These are phyloP conservation scores for Exophiala calicioides DNA, from an alignment of 2,329 filamentous ascomycete species.

Conservation along the genomic window DNA sequence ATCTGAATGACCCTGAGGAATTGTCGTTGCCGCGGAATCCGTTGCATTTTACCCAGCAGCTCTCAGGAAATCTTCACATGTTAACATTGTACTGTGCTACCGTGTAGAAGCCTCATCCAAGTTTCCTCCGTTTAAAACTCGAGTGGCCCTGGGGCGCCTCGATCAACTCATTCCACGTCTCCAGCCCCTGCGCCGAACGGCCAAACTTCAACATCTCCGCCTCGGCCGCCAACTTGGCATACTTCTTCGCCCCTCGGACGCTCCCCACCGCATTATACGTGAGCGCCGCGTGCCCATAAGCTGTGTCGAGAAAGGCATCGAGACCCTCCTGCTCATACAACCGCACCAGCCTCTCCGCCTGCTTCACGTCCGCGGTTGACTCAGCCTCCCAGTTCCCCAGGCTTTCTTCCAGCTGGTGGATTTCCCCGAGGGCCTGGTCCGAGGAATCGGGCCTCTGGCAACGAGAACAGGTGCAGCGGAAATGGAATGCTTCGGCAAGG, in stretches of 20 bases:
- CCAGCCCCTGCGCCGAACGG: conserved; percentile 4
- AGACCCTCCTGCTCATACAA: conserved; percentile 21
- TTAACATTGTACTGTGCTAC: too few species aligned
- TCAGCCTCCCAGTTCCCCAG: conserved; percentile 22
- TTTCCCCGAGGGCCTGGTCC: conserved; percentile 19
- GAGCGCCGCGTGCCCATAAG: conserved; percentile 27
- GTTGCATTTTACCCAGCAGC: too few species aligned
- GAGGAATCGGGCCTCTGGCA: conserved; percentile 15
- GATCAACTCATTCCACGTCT: conserved; percentile 20
- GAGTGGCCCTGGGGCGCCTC: conserved; percentile 16
- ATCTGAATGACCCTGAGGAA: too few species aligned
- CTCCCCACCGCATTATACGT: conserved; percentile 26
- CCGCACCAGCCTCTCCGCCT: conserved; percentile 22
- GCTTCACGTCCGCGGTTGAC: conserved; percentile 20
- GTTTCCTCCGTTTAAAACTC: conserved; percentile 26
- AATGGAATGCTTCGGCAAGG: conserved; percentile 20
- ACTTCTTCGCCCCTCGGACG: conserved; percentile 20
- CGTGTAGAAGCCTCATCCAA: too few species aligned
- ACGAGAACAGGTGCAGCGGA: conserved; percentile 24
- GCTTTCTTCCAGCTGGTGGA: conserved; percentile 18
- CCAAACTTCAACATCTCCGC: conserved; percentile 21
- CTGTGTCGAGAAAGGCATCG: conserved; percentile 24
- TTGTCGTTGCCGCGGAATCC: too few species aligned
- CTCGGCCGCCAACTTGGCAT: conserved; percentile 23
- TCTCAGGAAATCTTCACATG: too few species aligned